Percentiles rank a stretch among this genome's conserved stretches.
These are phyloP conservation scores for Xylaria longipes DNA, from an alignment of 495 filamentous ascomycete genomes.

Conservation along the genomic window DNA sequence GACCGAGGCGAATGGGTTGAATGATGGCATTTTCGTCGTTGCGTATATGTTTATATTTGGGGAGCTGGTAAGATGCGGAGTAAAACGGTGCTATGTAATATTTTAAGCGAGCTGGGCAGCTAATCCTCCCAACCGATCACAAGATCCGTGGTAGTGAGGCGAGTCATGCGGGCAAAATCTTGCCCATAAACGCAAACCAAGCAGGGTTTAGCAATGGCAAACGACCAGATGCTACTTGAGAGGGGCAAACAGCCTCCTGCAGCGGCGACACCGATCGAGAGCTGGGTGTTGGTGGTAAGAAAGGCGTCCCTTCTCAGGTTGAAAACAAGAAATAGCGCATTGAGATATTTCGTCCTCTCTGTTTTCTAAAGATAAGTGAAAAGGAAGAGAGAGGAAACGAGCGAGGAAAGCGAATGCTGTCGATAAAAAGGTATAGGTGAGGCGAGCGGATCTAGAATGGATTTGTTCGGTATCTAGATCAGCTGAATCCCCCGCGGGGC, in stretches of 20 bases:
- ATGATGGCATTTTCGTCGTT: conserved; percentile 51
- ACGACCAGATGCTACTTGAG: neutral
- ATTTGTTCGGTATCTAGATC: neutral
- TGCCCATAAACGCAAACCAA: neutral
- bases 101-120: conserved; percentile 8
- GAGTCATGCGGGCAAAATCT: conserved; percentile 7
- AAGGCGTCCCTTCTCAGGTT: neutral
- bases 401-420: neutral
- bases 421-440: neutral
- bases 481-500: neutral
- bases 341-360: neutral
- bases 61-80: conserved; percentile 14
- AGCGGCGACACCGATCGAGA: conserved; percentile 22
- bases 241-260: conserved; percentile 14
- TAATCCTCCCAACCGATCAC: neutral
- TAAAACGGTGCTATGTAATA: conserved; percentile 16
- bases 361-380: neutral
- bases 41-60: neutral
- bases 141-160: conserved; percentile 7
- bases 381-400: neutral
- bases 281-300: neutral
- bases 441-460: neutral
- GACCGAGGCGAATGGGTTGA: conserved; percentile 56
- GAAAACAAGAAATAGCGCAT: neutral
- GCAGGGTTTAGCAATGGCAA: neutral